Percentiles rank a stretch among this genome's conserved stretches.
Conservation (phyloP, 176 grass and related monocot genomes). For the Raddia guianensis region DNA sequence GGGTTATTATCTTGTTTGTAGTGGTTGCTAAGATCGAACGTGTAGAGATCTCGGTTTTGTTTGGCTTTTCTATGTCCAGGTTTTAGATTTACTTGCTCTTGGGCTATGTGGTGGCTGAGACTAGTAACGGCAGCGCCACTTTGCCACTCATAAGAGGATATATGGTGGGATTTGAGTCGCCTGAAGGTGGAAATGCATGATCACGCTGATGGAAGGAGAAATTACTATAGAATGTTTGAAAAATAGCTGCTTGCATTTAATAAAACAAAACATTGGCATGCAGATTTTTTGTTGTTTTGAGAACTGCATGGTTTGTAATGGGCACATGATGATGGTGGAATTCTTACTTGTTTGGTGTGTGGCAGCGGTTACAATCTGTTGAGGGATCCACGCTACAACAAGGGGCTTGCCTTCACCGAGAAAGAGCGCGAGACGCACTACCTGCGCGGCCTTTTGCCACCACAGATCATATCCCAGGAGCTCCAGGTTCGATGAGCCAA, state of each 20-base stretch:
- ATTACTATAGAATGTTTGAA: conserved; percentile 5
- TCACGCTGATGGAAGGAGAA: background rate
- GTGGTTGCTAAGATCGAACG: background rate
- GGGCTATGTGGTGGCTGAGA: background rate
- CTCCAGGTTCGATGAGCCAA: conserved; percentile 60
- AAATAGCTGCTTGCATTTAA: background rate
- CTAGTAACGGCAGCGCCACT: background rate
- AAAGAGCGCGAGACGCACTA: conserved; percentile 72
- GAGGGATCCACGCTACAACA: conserved; percentile 91
- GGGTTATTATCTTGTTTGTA: background rate
- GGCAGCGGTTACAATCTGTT: conserved; percentile 69
- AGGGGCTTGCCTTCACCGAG: conserved; percentile 80
- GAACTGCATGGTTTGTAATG: too few species aligned
- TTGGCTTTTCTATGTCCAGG: background rate
- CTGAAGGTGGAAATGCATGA: background rate
- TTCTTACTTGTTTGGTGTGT: background rate
- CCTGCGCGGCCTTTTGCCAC: conserved; percentile 79
- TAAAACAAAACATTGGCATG: too few species aligned
- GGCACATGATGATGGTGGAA: too few species aligned
- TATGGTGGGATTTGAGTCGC: conserved; percentile 1
- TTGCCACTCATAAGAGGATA: background rate
- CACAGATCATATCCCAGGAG: conserved; percentile 59
- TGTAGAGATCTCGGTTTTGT: background rate
- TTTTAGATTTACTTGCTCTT: conserved; percentile 1
- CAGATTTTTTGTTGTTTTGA: too few species aligned